Conservation (phyloP, 116 monocot genomes). For the Posidonia oceanica region DNA sequence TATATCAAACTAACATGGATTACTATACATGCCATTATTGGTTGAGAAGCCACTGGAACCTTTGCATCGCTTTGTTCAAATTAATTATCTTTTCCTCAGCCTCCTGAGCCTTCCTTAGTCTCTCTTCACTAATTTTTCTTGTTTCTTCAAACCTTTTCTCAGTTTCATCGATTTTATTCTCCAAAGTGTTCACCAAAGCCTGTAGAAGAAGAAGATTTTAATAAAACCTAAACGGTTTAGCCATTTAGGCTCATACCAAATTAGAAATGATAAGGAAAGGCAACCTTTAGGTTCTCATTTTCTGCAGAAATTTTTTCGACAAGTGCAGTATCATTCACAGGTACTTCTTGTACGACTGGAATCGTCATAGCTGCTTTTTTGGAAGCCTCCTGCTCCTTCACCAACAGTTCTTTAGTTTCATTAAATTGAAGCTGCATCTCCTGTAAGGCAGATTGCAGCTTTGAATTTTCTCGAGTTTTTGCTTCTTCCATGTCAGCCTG, state of each 20-base stretch:
- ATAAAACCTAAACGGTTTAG: too few species aligned
- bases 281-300: conserved; percentile 56
- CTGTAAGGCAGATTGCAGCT: conserved; percentile 53
- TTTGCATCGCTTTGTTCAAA: conserved; percentile 61
- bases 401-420: conserved; percentile 50
- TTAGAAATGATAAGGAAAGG: background rate
- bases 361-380: conserved; percentile 44
- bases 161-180: conserved; percentile 62
- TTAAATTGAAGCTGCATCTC: conserved; percentile 58
- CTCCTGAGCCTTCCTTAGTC: conserved; percentile 41
- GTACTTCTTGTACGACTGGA: conserved; percentile 57
- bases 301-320: conserved; percentile 75
- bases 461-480: conserved; percentile 87
- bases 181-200: conserved; percentile 56
- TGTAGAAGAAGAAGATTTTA: conserved; percentile 7
- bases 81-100: conserved; percentile 50
- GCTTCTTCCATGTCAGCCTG: conserved; percentile 83
- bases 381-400: conserved; percentile 56
- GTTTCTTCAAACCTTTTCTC: conserved; percentile 70
- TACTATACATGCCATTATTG: background rate
- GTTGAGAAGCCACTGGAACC: conserved; percentile 22
- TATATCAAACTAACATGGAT: too few species aligned
- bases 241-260: too few species aligned
- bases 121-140: conserved; percentile 44
- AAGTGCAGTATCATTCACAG: conserved; percentile 48